These are phyloP conservation scores for Smallanthus sonchifolius DNA, from an alignment of 129 eudicot genomes.

Conservation along the genomic window DNA sequence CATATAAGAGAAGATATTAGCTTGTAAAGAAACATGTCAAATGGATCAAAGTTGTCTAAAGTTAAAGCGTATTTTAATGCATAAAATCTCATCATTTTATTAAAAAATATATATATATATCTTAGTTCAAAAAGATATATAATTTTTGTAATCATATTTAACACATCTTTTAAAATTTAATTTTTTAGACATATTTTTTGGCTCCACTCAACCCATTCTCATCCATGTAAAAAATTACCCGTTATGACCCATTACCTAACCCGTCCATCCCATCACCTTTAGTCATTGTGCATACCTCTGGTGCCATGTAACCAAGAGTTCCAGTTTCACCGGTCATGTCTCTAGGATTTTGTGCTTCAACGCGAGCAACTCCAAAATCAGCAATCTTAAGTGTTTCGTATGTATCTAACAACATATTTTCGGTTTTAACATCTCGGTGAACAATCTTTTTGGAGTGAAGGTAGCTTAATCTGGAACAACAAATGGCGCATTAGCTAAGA, in stretches of 20 bases:
- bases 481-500: neutral
- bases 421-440: slow-evolving; percentile 3
- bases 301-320: slow-evolving; percentile 84
- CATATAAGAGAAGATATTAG: no score
- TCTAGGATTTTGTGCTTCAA: slow-evolving; percentile 16
- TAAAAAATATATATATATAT: neutral
- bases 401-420: neutral
- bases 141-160: neutral
- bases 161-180: no score
- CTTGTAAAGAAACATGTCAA: no score
- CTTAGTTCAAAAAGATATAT: neutral
- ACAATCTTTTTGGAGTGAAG: slow-evolving; percentile 11
- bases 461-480: slow-evolving; percentile 43
- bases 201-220: neutral
- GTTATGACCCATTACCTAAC: neutral
- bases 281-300: slow-evolving; percentile 48
- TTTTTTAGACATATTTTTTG: neutral
- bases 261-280: neutral
- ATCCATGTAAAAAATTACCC: neutral
- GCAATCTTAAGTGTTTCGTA: neutral
- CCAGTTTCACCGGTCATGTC: slow-evolving; percentile 23
- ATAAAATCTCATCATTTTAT: neutral
- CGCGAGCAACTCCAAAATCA: slow-evolving; percentile 27
- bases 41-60: neutral
- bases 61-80: neutral